Evolutionary conservation across 257 asterid species (phyloP), one percentile per base, ranked within the genome.

Genomic region (Linaria vulgaris): DNA sequence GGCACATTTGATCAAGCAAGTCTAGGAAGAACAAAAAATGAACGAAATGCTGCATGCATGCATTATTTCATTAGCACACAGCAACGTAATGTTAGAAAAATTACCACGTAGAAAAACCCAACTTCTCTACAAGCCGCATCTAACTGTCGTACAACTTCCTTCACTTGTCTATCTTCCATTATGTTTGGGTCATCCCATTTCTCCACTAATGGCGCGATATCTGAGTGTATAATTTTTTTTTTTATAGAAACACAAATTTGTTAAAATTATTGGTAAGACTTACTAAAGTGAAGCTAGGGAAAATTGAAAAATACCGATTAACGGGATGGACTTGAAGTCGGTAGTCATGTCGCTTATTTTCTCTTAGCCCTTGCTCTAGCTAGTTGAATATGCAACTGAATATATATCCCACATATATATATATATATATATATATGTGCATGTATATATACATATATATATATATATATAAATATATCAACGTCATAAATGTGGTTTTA

Each of bases 281-380:
- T 41, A 6, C 5, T 15, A 21, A 13, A 48, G 10, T 0, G 20
- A 21, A 6, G 44, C 49, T 41, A 3, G 21, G 15, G n/a, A n/a
- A n/a, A n/a, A n/a, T n/a, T n/a, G n/a, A 38, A 6, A 19, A 25
- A 34, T 69, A 92, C 97, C 99, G 63, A 92, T 83, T 50, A 92
- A 1, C 61, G 96, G 96, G 70, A 92, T 83, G 25, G 81, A 83
- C 73, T 81, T 76, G 91, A 89, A 92, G 76, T 82, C 83, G 54
- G 96, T 85, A 4, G 96, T 85, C 97, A 89, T 89, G 84, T 23
- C n/a, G n/a, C n/a, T n/a, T n/a, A n/a, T n/a, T n/a, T n/a, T n/a
- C n/a, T n/a, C n/a, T n/a, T n/a, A n/a, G n/a, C n/a, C n/a, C n/a
- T n/a, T n/a, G n/a, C n/a, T n/a, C n/a, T n/a, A n/a, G n/a, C n/a